Evolutionary conservation across 1,284 basidiomycete species (phyloP).

Genomic region (Anthracocystis setariae): DNA sequence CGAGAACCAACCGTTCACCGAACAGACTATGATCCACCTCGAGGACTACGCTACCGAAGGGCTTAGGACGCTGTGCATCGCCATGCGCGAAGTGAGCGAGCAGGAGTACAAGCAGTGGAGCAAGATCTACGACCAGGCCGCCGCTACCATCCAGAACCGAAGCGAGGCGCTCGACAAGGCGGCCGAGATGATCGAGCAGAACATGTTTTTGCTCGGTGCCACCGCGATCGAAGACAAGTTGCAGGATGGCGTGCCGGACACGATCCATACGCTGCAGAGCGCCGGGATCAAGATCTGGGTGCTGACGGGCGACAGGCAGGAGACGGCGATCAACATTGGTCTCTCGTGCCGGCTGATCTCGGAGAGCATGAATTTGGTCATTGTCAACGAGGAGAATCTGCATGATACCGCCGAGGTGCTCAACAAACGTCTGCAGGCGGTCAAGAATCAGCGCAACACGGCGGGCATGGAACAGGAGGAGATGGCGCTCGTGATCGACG

Average conservation of each 20-base stretch:
- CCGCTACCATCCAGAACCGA: constrained; percentile 88
- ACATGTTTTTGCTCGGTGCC: constrained; percentile 89
- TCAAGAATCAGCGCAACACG: constrained; percentile 85
- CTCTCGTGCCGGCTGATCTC: constrained; percentile 95
- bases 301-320: constrained; percentile 95
- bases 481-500: constrained; percentile 93
- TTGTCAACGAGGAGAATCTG: constrained; percentile 88
- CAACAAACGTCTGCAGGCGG: constrained; percentile 85
- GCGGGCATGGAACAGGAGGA: constrained; percentile 88
- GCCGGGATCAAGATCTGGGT: constrained; percentile 99
- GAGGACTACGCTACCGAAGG: constrained; percentile 88
- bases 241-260: constrained; percentile 97
- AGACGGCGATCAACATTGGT: constrained; percentile 99
- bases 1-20: constrained; percentile 78
- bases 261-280: constrained; percentile 95
- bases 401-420: constrained; percentile 87
- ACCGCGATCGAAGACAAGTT: constrained; percentile 99
- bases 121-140: constrained; percentile 86
- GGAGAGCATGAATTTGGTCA: constrained; percentile 95
- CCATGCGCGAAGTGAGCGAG: constrained; percentile 88
- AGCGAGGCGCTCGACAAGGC: constrained; percentile 93
- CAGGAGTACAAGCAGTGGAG: constrained; percentile 92
- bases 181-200: constrained; percentile 94
- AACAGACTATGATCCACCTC: constrained; percentile 87
- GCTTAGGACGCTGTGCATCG: constrained; percentile 93